Percentiles rank a stretch among this genome's conserved stretches.
Evolutionary conservation across 1,284 basidiomycete genomes (phyloP).

Genomic region (Leccinum fuscescens): DNA sequence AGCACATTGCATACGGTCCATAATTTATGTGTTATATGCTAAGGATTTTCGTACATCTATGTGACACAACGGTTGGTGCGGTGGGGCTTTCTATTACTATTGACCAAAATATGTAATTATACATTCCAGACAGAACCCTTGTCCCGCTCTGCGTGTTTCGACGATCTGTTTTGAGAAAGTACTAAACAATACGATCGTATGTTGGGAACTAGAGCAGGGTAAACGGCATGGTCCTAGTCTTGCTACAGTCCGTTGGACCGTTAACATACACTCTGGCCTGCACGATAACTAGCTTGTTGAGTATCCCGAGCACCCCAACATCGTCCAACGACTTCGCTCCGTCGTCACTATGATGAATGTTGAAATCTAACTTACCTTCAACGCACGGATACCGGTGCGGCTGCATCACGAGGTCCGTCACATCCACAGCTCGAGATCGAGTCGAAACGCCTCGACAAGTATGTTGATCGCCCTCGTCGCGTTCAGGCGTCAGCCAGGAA

Average conservation of each 20-base stretch:
- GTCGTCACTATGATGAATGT: slow-evolving; percentile 8
- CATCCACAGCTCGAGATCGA: slow-evolving; percentile 39
- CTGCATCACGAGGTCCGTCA: slow-evolving; percentile 37
- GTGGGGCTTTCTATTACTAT: slow-evolving; percentile 7
- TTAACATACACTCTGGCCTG: slow-evolving; percentile 46
- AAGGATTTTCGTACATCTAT: slow-evolving; percentile 17
- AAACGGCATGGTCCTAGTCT: slow-evolving; percentile 34
- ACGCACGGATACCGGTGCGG: slow-evolving; percentile 20
- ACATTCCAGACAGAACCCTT: slow-evolving; percentile 15
- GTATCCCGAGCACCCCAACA: slow-evolving; percentile 44
- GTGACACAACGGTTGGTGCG: too few species aligned
- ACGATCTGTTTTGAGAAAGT: slow-evolving; percentile 29
- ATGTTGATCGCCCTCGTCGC: slow-evolving; percentile 40
- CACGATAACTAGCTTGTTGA: slow-evolving; percentile 48
- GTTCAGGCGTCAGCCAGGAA: slow-evolving; percentile 35
- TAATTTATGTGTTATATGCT: slow-evolving; percentile 37
- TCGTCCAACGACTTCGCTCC: slow-evolving; percentile 37
- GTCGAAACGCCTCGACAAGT: slow-evolving; percentile 41
- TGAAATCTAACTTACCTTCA: slow-evolving; percentile 24
- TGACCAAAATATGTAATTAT: slow-evolving; percentile 28
- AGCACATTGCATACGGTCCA: slow-evolving; percentile 36
- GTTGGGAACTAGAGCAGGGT: background rate
- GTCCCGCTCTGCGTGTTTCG: slow-evolving; percentile 19
- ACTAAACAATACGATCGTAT: background rate
- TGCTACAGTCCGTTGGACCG: slow-evolving; percentile 40